Conservation (phyloP, 2,329 filamentous ascomycete species). For the Parafenestella ontariensis region DNA sequence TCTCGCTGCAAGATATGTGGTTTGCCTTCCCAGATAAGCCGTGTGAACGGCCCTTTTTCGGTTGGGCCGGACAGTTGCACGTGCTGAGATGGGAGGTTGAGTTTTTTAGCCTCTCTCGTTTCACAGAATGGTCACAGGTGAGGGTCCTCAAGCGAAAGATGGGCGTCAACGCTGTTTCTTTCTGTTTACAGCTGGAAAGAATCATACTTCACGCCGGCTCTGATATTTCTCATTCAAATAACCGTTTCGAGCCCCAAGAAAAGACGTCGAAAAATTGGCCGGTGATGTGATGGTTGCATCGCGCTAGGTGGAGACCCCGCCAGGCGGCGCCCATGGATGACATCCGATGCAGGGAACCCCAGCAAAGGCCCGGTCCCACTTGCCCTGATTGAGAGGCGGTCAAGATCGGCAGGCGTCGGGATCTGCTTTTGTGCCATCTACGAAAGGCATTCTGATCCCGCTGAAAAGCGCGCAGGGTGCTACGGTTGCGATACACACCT, state of each 20-base stretch:
- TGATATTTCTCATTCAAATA: neutral
- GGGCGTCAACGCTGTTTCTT: neutral
- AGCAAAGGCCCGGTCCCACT: conserved; percentile 17
- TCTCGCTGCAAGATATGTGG: conserved; percentile 35
- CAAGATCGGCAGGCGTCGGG: conserved; percentile 16
- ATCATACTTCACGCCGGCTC: neutral
- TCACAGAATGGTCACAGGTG: too few relatives aligned
- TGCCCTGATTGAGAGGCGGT: conserved; percentile 22
- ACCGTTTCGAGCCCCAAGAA: neutral
- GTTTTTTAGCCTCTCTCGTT: too few relatives aligned
- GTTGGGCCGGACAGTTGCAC: conserved; percentile 29
- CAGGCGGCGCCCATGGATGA: conserved; percentile 1
- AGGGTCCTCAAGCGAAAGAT: too few relatives aligned
- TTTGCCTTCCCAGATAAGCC: conserved; percentile 39
- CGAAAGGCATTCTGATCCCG: conserved; percentile 21
- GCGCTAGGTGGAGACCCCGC: conserved; percentile 20
- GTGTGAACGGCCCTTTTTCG: conserved; percentile 32
- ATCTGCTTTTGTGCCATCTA: conserved; percentile 17
- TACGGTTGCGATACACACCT: neutral
- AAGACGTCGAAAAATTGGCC: conserved; percentile 13
- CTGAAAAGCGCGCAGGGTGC: conserved; percentile 4
- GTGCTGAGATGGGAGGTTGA: too few relatives aligned
- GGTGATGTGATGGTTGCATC: conserved; percentile 16
- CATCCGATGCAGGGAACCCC: conserved; percentile 12
- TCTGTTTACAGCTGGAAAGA: neutral